Conservation (phyloP, 768 basidiomycete genomes). For the Suillus subaureus region DNA sequence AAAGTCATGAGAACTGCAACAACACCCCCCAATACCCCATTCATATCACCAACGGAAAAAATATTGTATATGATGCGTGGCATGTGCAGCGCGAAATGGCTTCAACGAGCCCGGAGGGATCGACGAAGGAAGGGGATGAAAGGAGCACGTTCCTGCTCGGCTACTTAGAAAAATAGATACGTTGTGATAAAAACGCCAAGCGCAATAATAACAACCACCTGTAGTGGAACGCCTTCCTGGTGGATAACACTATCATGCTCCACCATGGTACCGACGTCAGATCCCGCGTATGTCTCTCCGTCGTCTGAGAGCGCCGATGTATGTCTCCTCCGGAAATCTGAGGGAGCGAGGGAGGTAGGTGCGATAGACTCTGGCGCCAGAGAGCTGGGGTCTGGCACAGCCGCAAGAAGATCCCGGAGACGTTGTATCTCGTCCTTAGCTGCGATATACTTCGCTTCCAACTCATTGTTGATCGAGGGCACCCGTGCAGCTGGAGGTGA, state of each 20-base stretch:
- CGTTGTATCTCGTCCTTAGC: conserved; percentile 73
- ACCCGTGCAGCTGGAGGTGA: conserved; percentile 30
- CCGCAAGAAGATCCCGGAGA: conserved; percentile 60
- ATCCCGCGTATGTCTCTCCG: conserved; percentile 47
- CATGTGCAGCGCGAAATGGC: conserved; percentile 16
- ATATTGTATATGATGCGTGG: conserved; percentile 18
- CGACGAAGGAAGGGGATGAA: conserved; percentile 38
- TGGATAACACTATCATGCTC: conserved; percentile 56
- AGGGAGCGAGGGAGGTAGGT: conserved; percentile 42
- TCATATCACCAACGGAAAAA: conserved; percentile 17
- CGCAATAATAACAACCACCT: conserved; percentile 88
- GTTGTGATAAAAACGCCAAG: conserved; percentile 94
- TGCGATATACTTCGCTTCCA: conserved; percentile 58
- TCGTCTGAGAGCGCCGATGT: conserved; percentile 57
- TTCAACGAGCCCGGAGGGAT: conserved; percentile 35
- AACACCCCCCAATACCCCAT: conserved; percentile 22
- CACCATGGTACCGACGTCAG: conserved; percentile 64
- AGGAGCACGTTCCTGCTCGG: conserved; percentile 36
- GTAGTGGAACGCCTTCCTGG: conserved; percentile 90
- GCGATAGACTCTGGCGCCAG: conserved; percentile 38
- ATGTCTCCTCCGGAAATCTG: conserved; percentile 47
- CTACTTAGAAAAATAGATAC: conserved; percentile 90
- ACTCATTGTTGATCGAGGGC: conserved; percentile 44
- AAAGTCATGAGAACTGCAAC: conserved; percentile 23
- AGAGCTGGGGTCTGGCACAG: conserved; percentile 53